Evolutionary conservation across 345 rosid genomes (phyloP), one percentile per base, ranked within the genome.

Genomic region (Clausena lansium): DNA sequence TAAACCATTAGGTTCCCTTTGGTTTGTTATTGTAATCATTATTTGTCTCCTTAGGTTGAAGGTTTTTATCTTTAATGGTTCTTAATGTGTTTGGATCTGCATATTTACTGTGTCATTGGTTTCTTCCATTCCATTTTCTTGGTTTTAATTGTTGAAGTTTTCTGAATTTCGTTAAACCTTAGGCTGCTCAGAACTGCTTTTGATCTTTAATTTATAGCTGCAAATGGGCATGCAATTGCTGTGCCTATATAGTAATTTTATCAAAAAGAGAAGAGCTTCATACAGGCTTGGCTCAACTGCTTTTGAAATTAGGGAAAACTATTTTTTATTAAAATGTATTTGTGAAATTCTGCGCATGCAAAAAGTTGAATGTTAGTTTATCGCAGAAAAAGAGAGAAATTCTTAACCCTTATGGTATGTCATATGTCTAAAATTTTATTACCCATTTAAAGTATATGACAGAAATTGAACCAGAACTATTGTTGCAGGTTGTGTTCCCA

Each of bases 401-500:
- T 64, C n/a, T 64, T 17, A 33, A 30, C 5, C 68, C n/a, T 19
- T 32, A 32, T 20, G 39, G 39, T 15, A 33, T 33, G 41, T 19
- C 25, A 20, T 64, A 19, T 6, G n/a, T 64, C n/a, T 11, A 33
- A 15, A 22, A 28, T 61, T 54, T 54, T 54, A 4, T 54, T 20
- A 54, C 58, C 8, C 7, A 19, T 54, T 54, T 54, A 20, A 54
- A 0, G 2, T 54, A 61, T 61, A 30, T 61, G 35, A 30, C 13
- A 61, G 66, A 27, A 30, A 27, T 7, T 61, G 19, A 28, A 24
- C 22, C 32, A 30, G 33, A 61, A 27, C 62, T 19, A 24, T 6
- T 30, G 10, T 10, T 30, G 41, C 76, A 84, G 84, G 83, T 79
- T 8, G 35, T 55, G 20, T 50, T 79, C 55, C 81, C 83, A 64